These are phyloP conservation scores for Leishmania amazonensis DNA, from an alignment of 208 protist genomes.

Conservation along the genomic window DNA sequence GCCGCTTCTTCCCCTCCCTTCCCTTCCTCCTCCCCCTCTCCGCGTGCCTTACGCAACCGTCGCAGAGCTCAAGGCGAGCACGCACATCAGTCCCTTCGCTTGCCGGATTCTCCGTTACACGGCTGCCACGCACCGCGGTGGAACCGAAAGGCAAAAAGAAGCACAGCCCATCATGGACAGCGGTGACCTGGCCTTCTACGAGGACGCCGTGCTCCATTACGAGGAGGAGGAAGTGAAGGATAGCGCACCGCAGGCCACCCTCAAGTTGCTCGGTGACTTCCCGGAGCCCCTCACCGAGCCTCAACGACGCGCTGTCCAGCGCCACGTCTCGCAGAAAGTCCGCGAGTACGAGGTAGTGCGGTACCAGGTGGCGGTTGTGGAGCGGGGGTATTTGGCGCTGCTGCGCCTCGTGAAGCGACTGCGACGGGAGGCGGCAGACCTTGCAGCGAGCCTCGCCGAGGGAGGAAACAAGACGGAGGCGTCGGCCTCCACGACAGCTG, in stretches of 20 bases:
- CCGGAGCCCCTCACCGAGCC: constrained; percentile 64
- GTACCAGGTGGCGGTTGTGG: constrained; percentile 37
- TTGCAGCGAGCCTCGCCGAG: constrained; percentile 31
- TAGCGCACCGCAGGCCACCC: constrained; percentile 21
- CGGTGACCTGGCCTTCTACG: constrained; percentile 13
- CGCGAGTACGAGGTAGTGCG: constrained; percentile 49
- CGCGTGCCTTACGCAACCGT: background rate
- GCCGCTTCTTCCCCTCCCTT: background rate
- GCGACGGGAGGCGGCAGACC: constrained; percentile 31
- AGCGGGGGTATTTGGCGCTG: constrained; percentile 52
- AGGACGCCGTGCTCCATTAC: constrained; percentile 10
- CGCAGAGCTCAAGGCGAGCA: background rate
- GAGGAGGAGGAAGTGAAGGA: constrained; percentile 11
- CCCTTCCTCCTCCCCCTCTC: background rate
- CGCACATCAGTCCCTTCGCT: background rate
- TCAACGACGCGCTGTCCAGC: constrained; percentile 49
- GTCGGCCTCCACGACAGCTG: background rate
- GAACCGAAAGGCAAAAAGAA: background rate
- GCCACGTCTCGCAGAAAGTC: constrained; percentile 38
- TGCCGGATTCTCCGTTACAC: background rate
- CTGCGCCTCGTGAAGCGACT: constrained; percentile 48
- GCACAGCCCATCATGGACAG: constrained; percentile 4
- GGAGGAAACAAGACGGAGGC: constrained; percentile 1
- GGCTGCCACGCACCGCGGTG: background rate
- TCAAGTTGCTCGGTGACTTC: constrained; percentile 58